Percentiles rank a stretch among this genome's conserved stretches.
These are phyloP conservation scores for Calycina herbarum DNA, from an alignment of 2,329 filamentous ascomycete species.

Conservation along the genomic window DNA sequence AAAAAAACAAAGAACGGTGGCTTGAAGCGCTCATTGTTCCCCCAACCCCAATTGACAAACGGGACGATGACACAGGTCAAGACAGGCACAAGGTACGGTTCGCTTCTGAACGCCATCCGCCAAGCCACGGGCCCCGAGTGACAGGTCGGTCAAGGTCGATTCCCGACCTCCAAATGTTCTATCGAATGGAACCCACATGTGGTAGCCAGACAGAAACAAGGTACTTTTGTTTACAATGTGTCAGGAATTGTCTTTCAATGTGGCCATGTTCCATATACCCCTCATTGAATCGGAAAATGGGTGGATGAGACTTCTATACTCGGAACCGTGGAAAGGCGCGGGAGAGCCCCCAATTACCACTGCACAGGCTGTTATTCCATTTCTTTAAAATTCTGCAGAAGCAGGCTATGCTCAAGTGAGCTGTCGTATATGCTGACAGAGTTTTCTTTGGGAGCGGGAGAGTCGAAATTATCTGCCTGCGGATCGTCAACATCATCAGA, in stretches of 20 bases:
- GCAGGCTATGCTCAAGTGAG: background rate
- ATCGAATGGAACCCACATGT: background rate
- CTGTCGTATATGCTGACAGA: background rate
- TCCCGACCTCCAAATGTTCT: background rate
- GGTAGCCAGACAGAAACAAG: conserved; percentile 3
- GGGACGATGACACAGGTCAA: background rate
- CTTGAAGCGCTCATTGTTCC: background rate
- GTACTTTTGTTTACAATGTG: conserved; percentile 2
- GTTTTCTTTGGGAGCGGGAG: background rate
- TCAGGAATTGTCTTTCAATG: background rate
- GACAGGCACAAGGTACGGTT: conserved; percentile 1
- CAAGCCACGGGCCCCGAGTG: background rate
- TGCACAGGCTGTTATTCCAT: background rate
- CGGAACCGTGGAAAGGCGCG: background rate
- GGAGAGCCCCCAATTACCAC: background rate
- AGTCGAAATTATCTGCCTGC: background rate
- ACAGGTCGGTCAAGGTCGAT: background rate
- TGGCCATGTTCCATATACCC: background rate
- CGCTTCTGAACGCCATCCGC: background rate
- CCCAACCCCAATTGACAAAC: background rate
- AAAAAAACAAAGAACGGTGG: background rate
- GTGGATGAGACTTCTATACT: background rate
- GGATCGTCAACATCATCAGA: background rate
- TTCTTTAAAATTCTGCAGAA: background rate
- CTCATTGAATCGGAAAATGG: background rate